Conservation (phyloP, 805 yeast species). For the Candida quercuum region DNA sequence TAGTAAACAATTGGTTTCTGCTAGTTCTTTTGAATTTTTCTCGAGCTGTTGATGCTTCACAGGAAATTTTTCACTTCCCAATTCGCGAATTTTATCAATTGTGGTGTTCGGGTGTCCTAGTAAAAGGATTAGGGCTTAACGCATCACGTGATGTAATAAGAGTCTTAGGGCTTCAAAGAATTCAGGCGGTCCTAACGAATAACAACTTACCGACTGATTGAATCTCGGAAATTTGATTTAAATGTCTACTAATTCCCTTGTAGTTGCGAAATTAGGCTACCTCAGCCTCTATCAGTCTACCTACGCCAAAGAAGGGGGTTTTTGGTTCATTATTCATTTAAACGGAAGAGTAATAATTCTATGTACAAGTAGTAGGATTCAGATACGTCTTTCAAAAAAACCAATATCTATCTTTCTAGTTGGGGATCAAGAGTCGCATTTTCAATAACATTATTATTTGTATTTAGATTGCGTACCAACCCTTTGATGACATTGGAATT, state of each 20-base stretch:
- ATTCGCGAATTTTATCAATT: not conserved
- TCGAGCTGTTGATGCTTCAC: not conserved
- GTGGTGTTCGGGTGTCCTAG: constrained; percentile 4
- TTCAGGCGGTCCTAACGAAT: too few relatives aligned
- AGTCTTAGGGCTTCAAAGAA: constrained; percentile 3
- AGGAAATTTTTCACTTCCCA: constrained; percentile 6
- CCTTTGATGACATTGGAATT: constrained; percentile 17
- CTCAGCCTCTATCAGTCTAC: too few relatives aligned
- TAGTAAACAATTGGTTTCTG: not conserved
- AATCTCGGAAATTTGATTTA: too few relatives aligned
- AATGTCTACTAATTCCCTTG: too few relatives aligned
- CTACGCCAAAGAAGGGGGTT: too few relatives aligned
- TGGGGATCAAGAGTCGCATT: constrained; percentile 6
- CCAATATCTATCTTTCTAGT: too few relatives aligned
- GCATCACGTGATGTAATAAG: constrained; percentile 5
- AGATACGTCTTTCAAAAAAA: too few relatives aligned
- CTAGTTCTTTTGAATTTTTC: constrained; percentile 1
- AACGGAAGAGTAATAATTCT: too few relatives aligned
- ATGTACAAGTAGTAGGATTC: too few relatives aligned
- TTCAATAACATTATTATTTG: constrained; percentile 3
- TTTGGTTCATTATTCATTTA: too few relatives aligned
- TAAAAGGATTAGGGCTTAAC: not conserved
- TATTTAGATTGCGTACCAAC: constrained; percentile 12
- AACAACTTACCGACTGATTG: too few relatives aligned
- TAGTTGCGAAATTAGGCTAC: too few relatives aligned